Evolutionary conservation across 2,329 filamentous ascomycete species (phyloP), one percentile per base, ranked within the genome.

Genomic region (Fusarium transvaalense): DNA sequence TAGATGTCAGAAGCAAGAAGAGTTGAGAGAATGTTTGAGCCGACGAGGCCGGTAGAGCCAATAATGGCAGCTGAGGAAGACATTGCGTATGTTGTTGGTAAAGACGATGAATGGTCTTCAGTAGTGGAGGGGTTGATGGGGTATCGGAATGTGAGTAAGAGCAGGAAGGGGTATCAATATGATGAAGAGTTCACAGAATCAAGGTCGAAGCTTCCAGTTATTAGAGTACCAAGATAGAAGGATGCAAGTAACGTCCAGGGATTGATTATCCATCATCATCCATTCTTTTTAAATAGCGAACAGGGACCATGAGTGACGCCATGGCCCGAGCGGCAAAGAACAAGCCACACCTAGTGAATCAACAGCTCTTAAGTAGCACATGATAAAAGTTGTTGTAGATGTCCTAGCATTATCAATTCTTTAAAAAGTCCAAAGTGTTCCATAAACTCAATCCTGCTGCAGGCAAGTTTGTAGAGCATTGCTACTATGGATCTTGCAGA

Each of bases 11-110:
- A 79, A 15, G 84, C 76, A 72, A 92, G 84, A 45, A 93, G 83
- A n/a, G 81, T 83, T 9, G 82, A 79, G 75, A 97, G 89, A 77
- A 97, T 94, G 76, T 92, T 83, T 53, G 87, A 88, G 76, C 95
- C 94, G 71, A 85, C 85, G 37, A 91, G 85, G 76, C 90, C 89
- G 57, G 90, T 92, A 72, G 85, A 86, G 67, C 91, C 91, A 71
- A 88, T 85, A 63, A 92, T 77, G 64, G 83, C 82, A 70, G 84
- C 82, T 43, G 83, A 79, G 71, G 68, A 43, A 38, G 72, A 85
- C 69, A 75, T 74, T 43, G 32, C 57, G 35, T 10, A 19, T 43
- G 31, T 12, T 35, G 21, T 25, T 42, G 39, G 9, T 15, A 14
- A 25, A 17, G 23, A 17, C 23, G n/a, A n/a, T n/a, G 27, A 27